Conservation (phyloP, 441 rosid genomes). For the Erysimum pusillum region DNA sequence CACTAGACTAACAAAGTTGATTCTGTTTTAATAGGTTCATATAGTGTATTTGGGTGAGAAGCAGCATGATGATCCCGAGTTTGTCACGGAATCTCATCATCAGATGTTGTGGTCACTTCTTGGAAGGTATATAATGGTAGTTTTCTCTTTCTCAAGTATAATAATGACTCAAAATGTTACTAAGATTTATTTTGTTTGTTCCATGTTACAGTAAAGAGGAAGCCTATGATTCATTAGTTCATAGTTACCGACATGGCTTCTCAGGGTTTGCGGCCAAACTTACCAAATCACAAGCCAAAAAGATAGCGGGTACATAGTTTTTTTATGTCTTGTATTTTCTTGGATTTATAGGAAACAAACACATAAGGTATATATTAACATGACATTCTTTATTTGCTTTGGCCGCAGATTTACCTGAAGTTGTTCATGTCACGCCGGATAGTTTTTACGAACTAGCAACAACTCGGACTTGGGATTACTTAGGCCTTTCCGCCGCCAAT, state of each 20-base stretch:
- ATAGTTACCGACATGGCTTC: constrained; percentile 73
- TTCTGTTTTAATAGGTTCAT: constrained; percentile 38
- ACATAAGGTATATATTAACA: not conserved
- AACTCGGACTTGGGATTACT: constrained; percentile 46
- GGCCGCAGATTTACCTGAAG: constrained; percentile 40
- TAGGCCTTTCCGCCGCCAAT: constrained; percentile 34
- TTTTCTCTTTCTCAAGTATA: not conserved
- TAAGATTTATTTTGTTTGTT: not conserved
- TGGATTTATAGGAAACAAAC: not conserved
- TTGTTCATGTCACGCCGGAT: constrained; percentile 41
- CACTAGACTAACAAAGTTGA: not conserved
- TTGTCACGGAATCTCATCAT: constrained; percentile 42
- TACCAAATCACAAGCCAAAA: constrained; percentile 56
- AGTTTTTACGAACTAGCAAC: constrained; percentile 30
- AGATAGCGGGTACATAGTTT: constrained; percentile 41
- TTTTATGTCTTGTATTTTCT: not conserved
- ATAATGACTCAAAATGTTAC: not conserved
- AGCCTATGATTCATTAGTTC: constrained; percentile 59
- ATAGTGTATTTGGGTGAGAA: constrained; percentile 43
- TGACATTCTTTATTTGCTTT: constrained; percentile 19
- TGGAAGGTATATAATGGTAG: constrained; percentile 26
- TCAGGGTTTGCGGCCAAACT: constrained; percentile 72
- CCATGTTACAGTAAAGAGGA: constrained; percentile 58
- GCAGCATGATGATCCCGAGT: constrained; percentile 41
- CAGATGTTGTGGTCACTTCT: constrained; percentile 42